Evolutionary conservation across 169 alveolate species (phyloP), one percentile per base, ranked within the genome.

Genomic region (Cyclospora cayetanensis): DNA sequence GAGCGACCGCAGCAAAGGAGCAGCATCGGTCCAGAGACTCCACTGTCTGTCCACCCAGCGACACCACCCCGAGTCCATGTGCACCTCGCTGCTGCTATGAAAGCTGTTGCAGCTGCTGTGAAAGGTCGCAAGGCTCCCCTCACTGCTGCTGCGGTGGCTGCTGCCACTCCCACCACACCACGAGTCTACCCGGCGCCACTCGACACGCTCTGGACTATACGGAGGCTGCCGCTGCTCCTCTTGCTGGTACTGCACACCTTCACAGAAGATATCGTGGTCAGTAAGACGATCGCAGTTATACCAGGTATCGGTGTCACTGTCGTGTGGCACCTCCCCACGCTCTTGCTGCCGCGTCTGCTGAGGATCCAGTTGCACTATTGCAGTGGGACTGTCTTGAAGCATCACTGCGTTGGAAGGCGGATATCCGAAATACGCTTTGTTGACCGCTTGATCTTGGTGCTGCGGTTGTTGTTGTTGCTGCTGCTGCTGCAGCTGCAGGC

Each of bases 1-100:
- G 85, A 74, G 35, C n/a, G 52, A 20, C 0, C 63, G 85, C 85
- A 74, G 85, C 85, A 74, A 29, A 25, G 85, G 85, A 74, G 85
- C 85, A 74, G 85, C 85, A 41, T 53, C 85, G 41, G n/a, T 27
- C 60, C 60, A 74, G 9, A 20, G 34, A 39, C 4, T 22, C 60
- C 60, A 74, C 85, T 74, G 85, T 22, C 37, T 35, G 22, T 22
- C 27, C 41, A 74, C 63, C 85, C 85, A 74, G 11, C 34, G 60
- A 22, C 85, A 39, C 85, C 85, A 74, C 22, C 7, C 60, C 5
- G 20, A 18, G 29, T 74, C 85, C 2, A 39, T 4, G 0, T 2
- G 76, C 37, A 9, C 76, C 41, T 41, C n/a, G 27, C 63, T 74
- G 65, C 85, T 74, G 60, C 63, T 74, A 34, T 39, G 37, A 63